phyloP scores from a whole-genome alignment of 176 grass and related monocot species.

The Eragrostis nindensis region DNA sequence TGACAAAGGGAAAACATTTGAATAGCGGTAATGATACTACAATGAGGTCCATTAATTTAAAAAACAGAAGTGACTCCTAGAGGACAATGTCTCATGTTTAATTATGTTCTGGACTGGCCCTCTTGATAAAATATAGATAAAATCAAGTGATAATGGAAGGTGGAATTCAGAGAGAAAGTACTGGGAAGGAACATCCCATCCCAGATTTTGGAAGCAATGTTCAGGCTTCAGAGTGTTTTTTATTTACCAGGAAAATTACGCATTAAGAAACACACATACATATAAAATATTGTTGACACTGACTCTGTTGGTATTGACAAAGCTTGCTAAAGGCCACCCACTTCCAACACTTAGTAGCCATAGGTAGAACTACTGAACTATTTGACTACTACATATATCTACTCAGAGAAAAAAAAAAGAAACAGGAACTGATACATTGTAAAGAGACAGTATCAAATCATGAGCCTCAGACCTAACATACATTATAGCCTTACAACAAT shows the following conservation, averaged over 20 bases:
- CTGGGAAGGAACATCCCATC: not conserved
- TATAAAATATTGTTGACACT: not conserved
- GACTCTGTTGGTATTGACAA: not conserved
- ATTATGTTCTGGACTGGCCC: constrained; percentile 8
- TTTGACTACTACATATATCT: not conserved
- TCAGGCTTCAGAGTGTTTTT: constrained; percentile 13
- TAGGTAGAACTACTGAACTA: not conserved
- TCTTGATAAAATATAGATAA: constrained; percentile 22
- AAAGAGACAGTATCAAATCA: constrained; percentile 25
- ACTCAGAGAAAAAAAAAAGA: constrained; percentile 18
- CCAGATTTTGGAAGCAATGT: not conserved
- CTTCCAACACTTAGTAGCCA: not conserved
- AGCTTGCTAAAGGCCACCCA: not conserved
- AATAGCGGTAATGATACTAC: not conserved
- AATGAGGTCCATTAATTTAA: not conserved
- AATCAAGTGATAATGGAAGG: not conserved
- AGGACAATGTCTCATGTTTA: not conserved
- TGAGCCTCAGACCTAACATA: constrained; percentile 12
- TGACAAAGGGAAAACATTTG: not conserved
- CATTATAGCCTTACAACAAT: constrained; percentile 20
- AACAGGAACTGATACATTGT: not conserved
- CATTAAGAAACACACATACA: not conserved
- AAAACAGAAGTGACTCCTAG: not conserved
- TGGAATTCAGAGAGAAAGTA: not conserved
- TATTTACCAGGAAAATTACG: not conserved